Conservation (phyloP, 169 alveolate species). For the Miamiensis avidus region DNA sequence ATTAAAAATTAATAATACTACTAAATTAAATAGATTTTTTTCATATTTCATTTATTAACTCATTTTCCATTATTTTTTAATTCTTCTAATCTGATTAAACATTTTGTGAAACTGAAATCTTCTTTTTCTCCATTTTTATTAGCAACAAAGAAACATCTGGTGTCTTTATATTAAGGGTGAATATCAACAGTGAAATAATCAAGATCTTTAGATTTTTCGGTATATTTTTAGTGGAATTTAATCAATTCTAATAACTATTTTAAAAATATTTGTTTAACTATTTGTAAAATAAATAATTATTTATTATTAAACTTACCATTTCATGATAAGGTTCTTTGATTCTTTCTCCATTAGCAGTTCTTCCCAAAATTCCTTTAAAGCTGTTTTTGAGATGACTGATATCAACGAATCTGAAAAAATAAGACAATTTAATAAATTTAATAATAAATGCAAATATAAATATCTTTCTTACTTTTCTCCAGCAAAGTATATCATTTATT, state of each 20-base stretch:
- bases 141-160: slow-evolving; percentile 83
- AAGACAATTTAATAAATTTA: no score
- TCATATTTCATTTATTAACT: no score
- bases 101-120: slow-evolving; percentile 76
- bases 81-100: slow-evolving; percentile 50
- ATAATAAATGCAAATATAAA: no score
- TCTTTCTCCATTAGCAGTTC: slow-evolving; percentile 67
- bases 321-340: slow-evolving; percentile 72
- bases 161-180: slow-evolving; percentile 69
- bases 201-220: slow-evolving; percentile 64
- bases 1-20: no score
- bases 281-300: no score
- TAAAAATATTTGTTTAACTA: neutral
- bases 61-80: neutral
- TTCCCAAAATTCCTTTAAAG: slow-evolving; percentile 70
- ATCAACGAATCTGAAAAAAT: slow-evolving; percentile 33
- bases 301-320: slow-evolving; percentile 39
- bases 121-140: slow-evolving; percentile 69
- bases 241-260: slow-evolving; percentile 57
- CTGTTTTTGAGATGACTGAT: slow-evolving; percentile 63
- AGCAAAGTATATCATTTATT: slow-evolving; percentile 53
- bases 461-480: slow-evolving; percentile 42
- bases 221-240: slow-evolving; percentile 70
- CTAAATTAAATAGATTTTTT: neutral
- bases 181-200: slow-evolving; percentile 70